Conservation (phyloP, 768 basidiomycete species). For the Kondoa malvinella region DNA sequence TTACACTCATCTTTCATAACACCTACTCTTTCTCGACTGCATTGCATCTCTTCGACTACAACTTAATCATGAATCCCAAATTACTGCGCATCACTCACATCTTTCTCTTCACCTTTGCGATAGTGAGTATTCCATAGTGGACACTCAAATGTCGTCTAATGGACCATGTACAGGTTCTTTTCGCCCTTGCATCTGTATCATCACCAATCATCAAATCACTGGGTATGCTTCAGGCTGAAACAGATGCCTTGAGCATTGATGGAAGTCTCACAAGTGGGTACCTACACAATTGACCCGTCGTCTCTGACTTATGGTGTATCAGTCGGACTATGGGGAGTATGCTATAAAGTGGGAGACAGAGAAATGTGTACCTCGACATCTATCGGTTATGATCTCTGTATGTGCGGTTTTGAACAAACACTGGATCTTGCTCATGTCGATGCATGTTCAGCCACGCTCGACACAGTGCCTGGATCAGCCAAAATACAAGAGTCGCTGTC, state of each 20-base stretch:
- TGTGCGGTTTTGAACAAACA: background rate
- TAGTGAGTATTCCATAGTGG: background rate
- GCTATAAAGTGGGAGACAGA: background rate
- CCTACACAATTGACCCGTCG: too few relatives aligned
- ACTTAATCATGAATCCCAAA: background rate
- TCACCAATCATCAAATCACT: background rate
- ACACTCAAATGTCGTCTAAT: background rate
- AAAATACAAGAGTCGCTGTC: background rate
- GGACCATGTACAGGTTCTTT: background rate
- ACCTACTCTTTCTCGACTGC: background rate
- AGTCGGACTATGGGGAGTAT: background rate
- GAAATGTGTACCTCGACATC: background rate
- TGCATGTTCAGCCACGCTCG: background rate
- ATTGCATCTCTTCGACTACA: too few relatives aligned
- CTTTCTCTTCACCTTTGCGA: background rate
- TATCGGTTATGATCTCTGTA: background rate
- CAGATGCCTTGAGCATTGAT: background rate
- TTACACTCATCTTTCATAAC: background rate
- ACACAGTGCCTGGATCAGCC: background rate
- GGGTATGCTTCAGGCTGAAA: background rate
- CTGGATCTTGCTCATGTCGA: too few relatives aligned
- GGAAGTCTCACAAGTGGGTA: background rate
- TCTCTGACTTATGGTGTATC: background rate
- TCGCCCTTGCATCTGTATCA: background rate
- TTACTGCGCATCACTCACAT: background rate